Evolutionary conservation across 257 asterid species (phyloP).

Genomic region (Rubia yunnanensis): DNA sequence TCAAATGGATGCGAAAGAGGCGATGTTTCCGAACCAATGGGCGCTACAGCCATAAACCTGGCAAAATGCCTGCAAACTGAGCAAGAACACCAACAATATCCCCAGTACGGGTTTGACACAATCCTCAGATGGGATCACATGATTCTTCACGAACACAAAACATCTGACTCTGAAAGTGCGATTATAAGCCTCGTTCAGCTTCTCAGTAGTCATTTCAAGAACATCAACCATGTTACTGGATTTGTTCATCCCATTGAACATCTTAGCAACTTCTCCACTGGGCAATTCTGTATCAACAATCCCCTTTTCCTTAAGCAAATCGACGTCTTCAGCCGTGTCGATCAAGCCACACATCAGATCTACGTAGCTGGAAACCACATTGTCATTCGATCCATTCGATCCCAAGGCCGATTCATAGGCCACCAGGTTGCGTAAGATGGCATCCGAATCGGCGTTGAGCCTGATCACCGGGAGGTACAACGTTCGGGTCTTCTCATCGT

Average conservation of each 20-base stretch:
- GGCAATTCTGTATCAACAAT: conserved; percentile 4
- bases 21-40: no score
- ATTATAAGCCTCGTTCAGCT: neutral
- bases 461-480: neutral
- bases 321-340: conserved; percentile 14
- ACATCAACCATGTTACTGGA: neutral
- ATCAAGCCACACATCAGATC: conserved; percentile 19
- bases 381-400: neutral
- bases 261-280: conserved; percentile 1
- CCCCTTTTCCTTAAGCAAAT: neutral
- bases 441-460: neutral
- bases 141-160: neutral
- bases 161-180: neutral
- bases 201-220: neutral
- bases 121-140: neutral
- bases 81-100: neutral
- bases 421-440: neutral
- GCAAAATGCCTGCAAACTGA: neutral
- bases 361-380: neutral
- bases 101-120: neutral
- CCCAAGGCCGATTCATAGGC: neutral
- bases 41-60: conserved; percentile 1
- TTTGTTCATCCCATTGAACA: conserved; percentile 16
- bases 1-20: no score
- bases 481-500: neutral